Base-by-base conservation (phyloP, 176 grass and related monocot species). In the Oryza rufipogon region DNA sequence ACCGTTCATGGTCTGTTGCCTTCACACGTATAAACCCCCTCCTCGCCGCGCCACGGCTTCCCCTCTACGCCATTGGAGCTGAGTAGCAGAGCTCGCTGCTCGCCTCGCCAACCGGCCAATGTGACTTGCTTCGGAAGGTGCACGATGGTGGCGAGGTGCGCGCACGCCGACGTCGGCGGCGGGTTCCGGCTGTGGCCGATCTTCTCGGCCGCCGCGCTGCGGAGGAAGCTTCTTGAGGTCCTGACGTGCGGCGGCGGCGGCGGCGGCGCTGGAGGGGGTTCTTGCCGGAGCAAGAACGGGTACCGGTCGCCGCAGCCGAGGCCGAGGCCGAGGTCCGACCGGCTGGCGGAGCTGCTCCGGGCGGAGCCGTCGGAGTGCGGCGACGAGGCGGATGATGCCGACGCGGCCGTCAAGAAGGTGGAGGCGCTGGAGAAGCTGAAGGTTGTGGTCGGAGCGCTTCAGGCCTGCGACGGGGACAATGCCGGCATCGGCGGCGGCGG, bases 161-260 rank as follows among this genome's bases (percentile, higher is more conserved):
- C 54, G 47, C 73, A 77, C 60, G 81, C 58, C 10, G 87, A 90
- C 39, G 71, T 63, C 34, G 80, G 64, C 1, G 80, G 64, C 0
- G 87, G 84, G 4, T 92, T 92, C 81, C 85, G 85, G 0, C 68
- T 92, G 4, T 92, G 91, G 91, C 87, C 91, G 81, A n/a, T 92
- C 81, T 88, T 93, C 74, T 91, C 94, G 1, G 85, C 74, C 8
- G 89, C 89, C 5, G 64, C 82, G 11, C 63, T 97, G 66, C 85
- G 94, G 44, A 82, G 87, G 60, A 93, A 87, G 80, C 85, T 87
- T 32, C 91, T 94, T 8, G 86, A 92, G 68, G 87, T 77, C 4
- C 56, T 97, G 1, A 76, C 88, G 3, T 95, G 90, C 86, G 86
- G 87, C 76, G 85, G 80, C 2, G 79, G 23, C 25, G 73, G 60